Percentiles rank a stretch among this genome's conserved stretches.
phyloP scores from a whole-genome alignment of 306 rosid genomes.

The Senna siamea region DNA sequence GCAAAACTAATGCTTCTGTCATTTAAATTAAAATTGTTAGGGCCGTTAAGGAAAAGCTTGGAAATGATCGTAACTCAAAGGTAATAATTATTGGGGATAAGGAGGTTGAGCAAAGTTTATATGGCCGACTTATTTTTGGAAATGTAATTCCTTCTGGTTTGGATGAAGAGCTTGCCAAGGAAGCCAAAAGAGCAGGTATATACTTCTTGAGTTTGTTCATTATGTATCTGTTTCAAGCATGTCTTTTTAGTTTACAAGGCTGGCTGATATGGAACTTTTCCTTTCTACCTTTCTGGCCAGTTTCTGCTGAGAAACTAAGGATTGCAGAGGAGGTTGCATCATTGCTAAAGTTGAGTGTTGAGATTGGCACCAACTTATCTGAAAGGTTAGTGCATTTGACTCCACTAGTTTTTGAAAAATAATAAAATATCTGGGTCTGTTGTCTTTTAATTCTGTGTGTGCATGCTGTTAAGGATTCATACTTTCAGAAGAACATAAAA shows the following conservation, averaged over 20 bases:
- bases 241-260: slow-evolving; percentile 34
- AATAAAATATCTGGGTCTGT: neutral
- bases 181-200: slow-evolving; percentile 80
- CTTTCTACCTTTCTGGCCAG: slow-evolving; percentile 53
- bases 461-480: neutral
- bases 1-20: slow-evolving; percentile 35
- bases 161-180: slow-evolving; percentile 78
- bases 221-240: slow-evolving; percentile 32
- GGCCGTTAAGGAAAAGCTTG: slow-evolving; percentile 75
- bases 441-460: slow-evolving; percentile 4
- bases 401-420: neutral
- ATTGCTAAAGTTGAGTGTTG: slow-evolving; percentile 80
- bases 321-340: slow-evolving; percentile 91
- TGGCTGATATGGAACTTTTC: slow-evolving; percentile 40
- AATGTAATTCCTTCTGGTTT: slow-evolving; percentile 59
- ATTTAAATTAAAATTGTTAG: slow-evolving; percentile 48
- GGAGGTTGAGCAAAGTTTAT: slow-evolving; percentile 79
- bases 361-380: slow-evolving; percentile 68
- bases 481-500: neutral
- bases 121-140: slow-evolving; percentile 60
- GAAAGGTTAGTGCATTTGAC: slow-evolving; percentile 63
- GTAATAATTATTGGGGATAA: slow-evolving; percentile 68
- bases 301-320: slow-evolving; percentile 82
- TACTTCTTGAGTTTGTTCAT: slow-evolving; percentile 36
- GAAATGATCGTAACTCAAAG: slow-evolving; percentile 64